Conservation (phyloP, 2,329 filamentous ascomycete species). For the Epichloe glyceriae region DNA sequence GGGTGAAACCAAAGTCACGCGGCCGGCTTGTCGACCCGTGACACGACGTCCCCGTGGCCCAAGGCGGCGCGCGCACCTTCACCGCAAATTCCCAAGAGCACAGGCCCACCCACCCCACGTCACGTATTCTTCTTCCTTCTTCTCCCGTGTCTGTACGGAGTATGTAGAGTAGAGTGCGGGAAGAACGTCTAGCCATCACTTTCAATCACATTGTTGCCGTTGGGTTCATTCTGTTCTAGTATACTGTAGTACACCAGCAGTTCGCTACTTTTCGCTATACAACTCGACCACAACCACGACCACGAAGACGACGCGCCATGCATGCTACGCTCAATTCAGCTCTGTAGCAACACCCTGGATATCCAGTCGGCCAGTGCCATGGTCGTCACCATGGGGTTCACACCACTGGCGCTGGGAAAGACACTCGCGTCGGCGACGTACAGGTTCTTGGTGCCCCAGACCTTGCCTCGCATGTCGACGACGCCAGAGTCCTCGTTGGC, state of each 20-base stretch:
- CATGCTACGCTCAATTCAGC: not conserved
- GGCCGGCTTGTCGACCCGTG: not conserved
- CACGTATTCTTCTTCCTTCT: no score
- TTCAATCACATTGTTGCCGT: no score
- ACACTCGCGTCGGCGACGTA: slow-evolving; percentile 65
- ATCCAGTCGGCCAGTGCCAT: slow-evolving; percentile 61
- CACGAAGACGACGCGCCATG: not conserved
- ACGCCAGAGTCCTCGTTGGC: slow-evolving; percentile 36
- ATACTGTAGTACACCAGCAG: no score
- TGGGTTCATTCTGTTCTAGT: no score
- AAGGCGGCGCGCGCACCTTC: not conserved
- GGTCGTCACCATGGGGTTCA: slow-evolving; percentile 70
- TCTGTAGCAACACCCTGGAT: slow-evolving; percentile 33
- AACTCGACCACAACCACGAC: no score
- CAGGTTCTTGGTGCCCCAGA: slow-evolving; percentile 54
- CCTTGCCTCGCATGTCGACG: slow-evolving; percentile 42
- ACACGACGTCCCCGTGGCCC: not conserved
- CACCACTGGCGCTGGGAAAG: slow-evolving; percentile 63
- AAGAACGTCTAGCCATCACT: no score
- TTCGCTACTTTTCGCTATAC: no score
- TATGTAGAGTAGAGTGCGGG: no score
- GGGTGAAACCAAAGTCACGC: not conserved
- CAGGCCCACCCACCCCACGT: no score
- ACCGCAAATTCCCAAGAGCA: not conserved
- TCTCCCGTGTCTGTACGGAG: no score